These are phyloP conservation scores for Meyerozyma smithsonii DNA, from an alignment of 1,139 yeast genomes.

Conservation along the genomic window DNA sequence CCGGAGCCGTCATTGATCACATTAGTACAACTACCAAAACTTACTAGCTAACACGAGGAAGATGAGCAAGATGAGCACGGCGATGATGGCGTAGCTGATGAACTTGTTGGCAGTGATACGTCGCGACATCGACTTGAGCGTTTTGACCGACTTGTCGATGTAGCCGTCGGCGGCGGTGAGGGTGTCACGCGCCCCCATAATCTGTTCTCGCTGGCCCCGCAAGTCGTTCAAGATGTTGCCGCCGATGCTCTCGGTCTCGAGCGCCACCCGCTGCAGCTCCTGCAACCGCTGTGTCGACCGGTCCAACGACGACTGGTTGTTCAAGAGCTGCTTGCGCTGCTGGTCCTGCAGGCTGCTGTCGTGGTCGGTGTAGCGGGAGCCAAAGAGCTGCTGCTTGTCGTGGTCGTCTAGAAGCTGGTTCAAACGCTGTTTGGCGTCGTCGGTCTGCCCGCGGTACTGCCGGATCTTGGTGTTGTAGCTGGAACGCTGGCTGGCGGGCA, in stretches of 20 bases:
- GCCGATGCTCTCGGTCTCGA: constrained; percentile 90
- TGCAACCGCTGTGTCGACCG: constrained; percentile 77
- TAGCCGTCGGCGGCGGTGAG: constrained; percentile 87
- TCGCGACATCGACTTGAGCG: constrained; percentile 88
- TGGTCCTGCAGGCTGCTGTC: constrained; percentile 47
- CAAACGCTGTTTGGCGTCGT: constrained; percentile 49
- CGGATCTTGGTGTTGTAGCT: constrained; percentile 68
- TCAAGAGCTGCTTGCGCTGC: constrained; percentile 78
- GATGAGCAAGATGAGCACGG: constrained; percentile 77
- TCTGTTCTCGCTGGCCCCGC: constrained; percentile 90
- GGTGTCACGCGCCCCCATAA: constrained; percentile 77
- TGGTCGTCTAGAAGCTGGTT: constrained; percentile 53
- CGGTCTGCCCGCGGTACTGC: constrained; percentile 59
- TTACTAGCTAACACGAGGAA: constrained; percentile 83
- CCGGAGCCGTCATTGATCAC: background rate
- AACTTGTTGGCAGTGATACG: constrained; percentile 92
- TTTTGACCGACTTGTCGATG: constrained; percentile 84
- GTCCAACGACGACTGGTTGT: constrained; percentile 77
- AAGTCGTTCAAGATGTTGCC: constrained; percentile 86
- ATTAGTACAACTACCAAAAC: constrained; percentile 50
- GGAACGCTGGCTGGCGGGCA: constrained; percentile 68
- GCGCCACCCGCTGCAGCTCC: constrained; percentile 86
- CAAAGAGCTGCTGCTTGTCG: constrained; percentile 66
- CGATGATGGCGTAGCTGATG: constrained; percentile 93
- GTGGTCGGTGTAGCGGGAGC: constrained; percentile 40